A percentile compares a stretch with the other conserved stretches of the same genome.
Evolutionary conservation across 306 rosid genomes (phyloP).

Genomic region (Vachellia collinsii): DNA sequence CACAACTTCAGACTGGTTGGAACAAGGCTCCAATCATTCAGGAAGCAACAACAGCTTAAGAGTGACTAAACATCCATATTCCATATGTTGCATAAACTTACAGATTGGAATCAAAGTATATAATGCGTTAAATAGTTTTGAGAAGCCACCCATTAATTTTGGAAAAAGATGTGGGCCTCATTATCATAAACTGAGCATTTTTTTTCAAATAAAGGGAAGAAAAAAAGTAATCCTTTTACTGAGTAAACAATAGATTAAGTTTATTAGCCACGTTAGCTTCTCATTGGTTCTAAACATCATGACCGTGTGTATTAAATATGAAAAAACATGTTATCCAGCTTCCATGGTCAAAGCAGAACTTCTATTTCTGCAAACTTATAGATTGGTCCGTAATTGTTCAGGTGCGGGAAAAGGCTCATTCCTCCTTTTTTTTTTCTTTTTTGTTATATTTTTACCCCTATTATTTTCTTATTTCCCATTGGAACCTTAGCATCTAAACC

Average conservation of each 20-base stretch:
- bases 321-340: neutral
- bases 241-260: neutral
- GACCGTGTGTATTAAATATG: neutral
- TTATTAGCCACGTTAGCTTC: neutral
- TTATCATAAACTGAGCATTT: neutral
- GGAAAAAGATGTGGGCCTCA: too few relatives aligned
- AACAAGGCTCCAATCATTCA: neutral
- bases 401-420: neutral
- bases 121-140: neutral
- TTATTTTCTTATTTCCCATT: conserved; percentile 14
- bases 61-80: neutral
- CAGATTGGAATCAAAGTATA: neutral
- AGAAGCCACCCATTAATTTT: neutral
- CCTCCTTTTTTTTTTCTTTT: neutral
- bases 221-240: neutral
- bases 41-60: conserved; percentile 1
- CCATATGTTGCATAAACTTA: neutral
- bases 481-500: conserved; percentile 3
- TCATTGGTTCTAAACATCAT: neutral
- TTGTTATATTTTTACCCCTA: neutral
- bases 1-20: neutral
- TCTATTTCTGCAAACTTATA: neutral
- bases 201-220: too few relatives aligned
- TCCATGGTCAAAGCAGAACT: neutral
- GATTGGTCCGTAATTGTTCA: conserved; percentile 8